Evolutionary conservation across 1,139 yeast species (phyloP).

Genomic region (Zygoascus sp.): DNA sequence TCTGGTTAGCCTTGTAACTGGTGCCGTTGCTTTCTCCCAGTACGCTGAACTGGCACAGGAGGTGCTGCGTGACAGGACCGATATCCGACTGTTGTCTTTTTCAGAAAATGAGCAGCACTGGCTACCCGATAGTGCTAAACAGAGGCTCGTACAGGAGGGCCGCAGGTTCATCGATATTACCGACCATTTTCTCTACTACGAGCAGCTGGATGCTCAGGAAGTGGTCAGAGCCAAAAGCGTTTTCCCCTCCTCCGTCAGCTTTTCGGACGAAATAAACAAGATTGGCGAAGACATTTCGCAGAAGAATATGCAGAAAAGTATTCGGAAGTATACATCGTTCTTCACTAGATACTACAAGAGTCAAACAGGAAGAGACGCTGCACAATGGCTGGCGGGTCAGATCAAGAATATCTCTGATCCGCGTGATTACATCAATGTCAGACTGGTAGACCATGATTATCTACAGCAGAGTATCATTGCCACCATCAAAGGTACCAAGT

Average conservation of each 20-base stretch:
- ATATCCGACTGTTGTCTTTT: slow-evolving; percentile 32
- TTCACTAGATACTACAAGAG: slow-evolving; percentile 77
- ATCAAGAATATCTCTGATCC: slow-evolving; percentile 40
- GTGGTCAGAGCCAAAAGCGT: neutral
- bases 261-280: slow-evolving; percentile 40
- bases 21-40: neutral
- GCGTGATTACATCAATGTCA: slow-evolving; percentile 34
- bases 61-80: slow-evolving; percentile 12
- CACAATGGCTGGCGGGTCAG: slow-evolving; percentile 61
- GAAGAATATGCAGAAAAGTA: slow-evolving; percentile 47
- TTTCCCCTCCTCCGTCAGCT: slow-evolving; percentile 50
- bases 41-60: slow-evolving; percentile 3
- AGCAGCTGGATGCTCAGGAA: slow-evolving; percentile 15
- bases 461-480: slow-evolving; percentile 54
- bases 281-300: slow-evolving; percentile 43
- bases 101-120: slow-evolving; percentile 37
- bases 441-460: slow-evolving; percentile 51
- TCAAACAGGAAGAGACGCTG: slow-evolving; percentile 62
- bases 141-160: slow-evolving; percentile 49
- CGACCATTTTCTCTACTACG: slow-evolving; percentile 31
- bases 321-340: slow-evolving; percentile 64
- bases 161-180: slow-evolving; percentile 70
- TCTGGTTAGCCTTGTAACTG: neutral
- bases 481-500: slow-evolving; percentile 38
- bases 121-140: slow-evolving; percentile 56